These are phyloP conservation scores for Crepidotus variabilis DNA, from an alignment of 768 basidiomycete species.

Conservation along the genomic window DNA sequence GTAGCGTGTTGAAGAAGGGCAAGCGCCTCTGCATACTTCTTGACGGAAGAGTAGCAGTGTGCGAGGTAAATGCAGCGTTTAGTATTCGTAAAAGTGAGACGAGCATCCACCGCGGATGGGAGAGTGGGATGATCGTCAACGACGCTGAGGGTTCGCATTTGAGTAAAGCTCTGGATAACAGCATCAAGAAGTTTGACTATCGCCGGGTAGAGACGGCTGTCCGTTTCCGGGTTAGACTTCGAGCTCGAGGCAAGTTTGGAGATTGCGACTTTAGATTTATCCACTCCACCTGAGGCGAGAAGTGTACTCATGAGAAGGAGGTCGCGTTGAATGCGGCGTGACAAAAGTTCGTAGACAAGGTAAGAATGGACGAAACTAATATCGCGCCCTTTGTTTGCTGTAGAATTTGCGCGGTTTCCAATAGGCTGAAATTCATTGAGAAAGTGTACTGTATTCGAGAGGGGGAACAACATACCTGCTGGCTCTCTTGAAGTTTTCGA, in stretches of 20 bases:
- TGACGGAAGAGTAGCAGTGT: slow-evolving; percentile 65
- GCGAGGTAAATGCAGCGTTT: slow-evolving; percentile 77
- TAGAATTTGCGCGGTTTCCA: slow-evolving; percentile 26
- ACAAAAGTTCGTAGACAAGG: slow-evolving; percentile 83
- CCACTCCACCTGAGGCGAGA: slow-evolving; percentile 39
- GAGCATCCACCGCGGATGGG: slow-evolving; percentile 70
- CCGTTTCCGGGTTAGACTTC: slow-evolving; percentile 43
- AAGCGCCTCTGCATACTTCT: slow-evolving; percentile 71
- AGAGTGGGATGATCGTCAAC: slow-evolving; percentile 89
- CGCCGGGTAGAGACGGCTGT: slow-evolving; percentile 76
- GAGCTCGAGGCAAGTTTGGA: slow-evolving; percentile 22
- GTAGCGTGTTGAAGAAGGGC: slow-evolving; percentile 66
- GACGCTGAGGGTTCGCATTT: slow-evolving; percentile 78
- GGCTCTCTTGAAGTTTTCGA: slow-evolving; percentile 75
- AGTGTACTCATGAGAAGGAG: slow-evolving; percentile 71
- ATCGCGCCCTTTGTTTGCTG: slow-evolving; percentile 54
- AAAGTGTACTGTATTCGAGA: background rate
- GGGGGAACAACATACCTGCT: slow-evolving; percentile 52
- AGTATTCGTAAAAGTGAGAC: slow-evolving; percentile 71
- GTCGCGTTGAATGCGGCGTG: slow-evolving; percentile 86
- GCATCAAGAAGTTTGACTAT: slow-evolving; percentile 88
- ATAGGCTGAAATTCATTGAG: slow-evolving; percentile 17
- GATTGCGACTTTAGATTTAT: slow-evolving; percentile 16
- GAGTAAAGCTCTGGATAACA: slow-evolving; percentile 77
- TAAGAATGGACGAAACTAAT: slow-evolving; percentile 84